Conservation (phyloP, 2,329 filamentous ascomycete genomes). For the Thielaviopsis punctulata region DNA sequence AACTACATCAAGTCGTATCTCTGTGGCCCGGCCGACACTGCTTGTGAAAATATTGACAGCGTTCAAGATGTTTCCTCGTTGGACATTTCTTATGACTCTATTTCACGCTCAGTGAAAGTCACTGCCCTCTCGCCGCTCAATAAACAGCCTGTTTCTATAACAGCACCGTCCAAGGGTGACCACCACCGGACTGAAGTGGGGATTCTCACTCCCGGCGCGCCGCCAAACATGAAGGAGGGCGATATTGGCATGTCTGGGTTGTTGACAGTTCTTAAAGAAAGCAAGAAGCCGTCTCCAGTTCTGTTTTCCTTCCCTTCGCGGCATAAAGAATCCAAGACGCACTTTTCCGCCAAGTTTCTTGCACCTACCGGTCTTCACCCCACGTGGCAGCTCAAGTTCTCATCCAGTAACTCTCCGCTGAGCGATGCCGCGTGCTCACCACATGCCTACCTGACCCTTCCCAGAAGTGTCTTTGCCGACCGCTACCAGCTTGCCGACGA, state of each 20-base stretch:
- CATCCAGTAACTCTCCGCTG: constrained; percentile 31
- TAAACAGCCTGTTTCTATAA: constrained; percentile 1
- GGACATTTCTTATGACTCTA: constrained; percentile 61
- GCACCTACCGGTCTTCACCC: constrained; percentile 70
- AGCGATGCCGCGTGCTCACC: constrained; percentile 47
- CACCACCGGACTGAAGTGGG: constrained; percentile 64
- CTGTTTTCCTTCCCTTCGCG: constrained; percentile 73
- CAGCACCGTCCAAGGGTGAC: neutral
- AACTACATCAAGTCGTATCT: constrained; percentile 33
- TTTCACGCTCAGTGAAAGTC: constrained; percentile 46
- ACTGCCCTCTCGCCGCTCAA: constrained; percentile 45
- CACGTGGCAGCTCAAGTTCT: constrained; percentile 51
- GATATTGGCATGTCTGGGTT: constrained; percentile 67
- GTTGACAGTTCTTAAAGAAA: constrained; percentile 60
- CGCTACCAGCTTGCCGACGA: constrained; percentile 65
- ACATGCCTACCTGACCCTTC: constrained; percentile 69
- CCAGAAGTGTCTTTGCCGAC: constrained; percentile 68
- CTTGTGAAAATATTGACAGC: constrained; percentile 29
- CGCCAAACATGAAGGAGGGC: constrained; percentile 42
- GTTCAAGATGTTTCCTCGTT: constrained; percentile 41
- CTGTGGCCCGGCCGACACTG: constrained; percentile 28
- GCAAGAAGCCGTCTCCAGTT: constrained; percentile 53
- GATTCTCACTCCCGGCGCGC: constrained; percentile 48
- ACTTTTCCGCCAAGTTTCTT: constrained; percentile 48
- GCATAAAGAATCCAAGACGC: constrained; percentile 42